Percentiles rank a stretch among this genome's conserved stretches.
These are phyloP conservation scores for Mycosarcoma maydis DNA, from an alignment of 1,284 basidiomycete species.

Conservation along the genomic window DNA sequence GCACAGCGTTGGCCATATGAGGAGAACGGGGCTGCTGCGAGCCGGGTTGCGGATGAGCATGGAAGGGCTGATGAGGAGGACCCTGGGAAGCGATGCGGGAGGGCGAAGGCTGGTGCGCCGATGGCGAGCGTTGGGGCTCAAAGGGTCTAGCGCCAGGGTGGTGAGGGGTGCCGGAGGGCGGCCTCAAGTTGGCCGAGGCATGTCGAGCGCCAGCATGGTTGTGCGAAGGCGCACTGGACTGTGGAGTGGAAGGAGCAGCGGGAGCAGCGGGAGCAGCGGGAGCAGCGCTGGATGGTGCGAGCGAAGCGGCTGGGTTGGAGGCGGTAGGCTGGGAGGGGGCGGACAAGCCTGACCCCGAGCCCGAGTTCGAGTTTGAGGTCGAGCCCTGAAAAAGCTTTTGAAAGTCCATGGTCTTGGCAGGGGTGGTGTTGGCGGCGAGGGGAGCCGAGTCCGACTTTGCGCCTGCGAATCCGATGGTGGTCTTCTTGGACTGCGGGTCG, in stretches of 20 bases:
- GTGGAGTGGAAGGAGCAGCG: conserved; percentile 32
- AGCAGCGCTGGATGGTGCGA: conserved; percentile 37
- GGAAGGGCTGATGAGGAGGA: conserved; percentile 47
- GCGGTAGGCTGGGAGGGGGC: conserved; percentile 38
- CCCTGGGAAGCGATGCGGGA: conserved; percentile 35
- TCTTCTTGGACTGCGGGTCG: conserved; percentile 58
- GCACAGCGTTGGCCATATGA: conserved; percentile 50
- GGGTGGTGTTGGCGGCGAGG: conserved; percentile 61
- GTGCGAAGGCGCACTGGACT: conserved; percentile 18
- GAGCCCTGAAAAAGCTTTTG: conserved; percentile 66
- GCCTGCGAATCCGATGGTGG: conserved; percentile 58
- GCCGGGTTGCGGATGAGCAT: conserved; percentile 41
- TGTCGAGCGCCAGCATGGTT: conserved; percentile 29
- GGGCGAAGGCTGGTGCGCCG: conserved; percentile 37
- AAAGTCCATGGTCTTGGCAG: conserved; percentile 58
- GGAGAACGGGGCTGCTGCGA: conserved; percentile 59
- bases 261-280: conserved; percentile 33
- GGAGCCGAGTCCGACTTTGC: conserved; percentile 71
- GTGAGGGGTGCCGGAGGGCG: conserved; percentile 41
- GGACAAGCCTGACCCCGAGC: conserved; percentile 38
- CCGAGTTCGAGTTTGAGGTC: too few relatives aligned
- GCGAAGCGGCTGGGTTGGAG: conserved; percentile 34
- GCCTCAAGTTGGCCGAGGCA: conserved; percentile 50
- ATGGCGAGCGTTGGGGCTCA: conserved; percentile 55
- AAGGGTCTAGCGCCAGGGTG: conserved; percentile 49